Evolutionary conservation across 768 basidiomycete genomes (phyloP).

Genomic region (Naganishia friedmannii): DNA sequence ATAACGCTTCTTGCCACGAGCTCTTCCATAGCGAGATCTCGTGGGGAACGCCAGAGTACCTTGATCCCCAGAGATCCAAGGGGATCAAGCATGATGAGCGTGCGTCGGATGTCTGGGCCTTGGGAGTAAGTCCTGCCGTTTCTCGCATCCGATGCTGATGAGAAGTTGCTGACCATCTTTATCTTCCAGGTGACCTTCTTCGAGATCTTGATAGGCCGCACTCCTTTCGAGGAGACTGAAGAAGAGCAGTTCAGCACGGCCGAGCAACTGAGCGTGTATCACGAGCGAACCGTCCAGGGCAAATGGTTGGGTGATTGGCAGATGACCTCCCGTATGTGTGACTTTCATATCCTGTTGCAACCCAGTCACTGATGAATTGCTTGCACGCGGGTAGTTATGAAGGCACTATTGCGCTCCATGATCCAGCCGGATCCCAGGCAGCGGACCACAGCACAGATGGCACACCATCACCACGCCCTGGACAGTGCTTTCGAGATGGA

Average conservation of each 20-base stretch:
- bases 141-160: not conserved
- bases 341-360: not conserved
- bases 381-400: conserved; percentile 34
- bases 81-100: conserved; percentile 89
- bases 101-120: conserved; percentile 64
- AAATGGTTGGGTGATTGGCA: conserved; percentile 82
- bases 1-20: conserved; percentile 72
- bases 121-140: conserved; percentile 49
- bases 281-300: conserved; percentile 71
- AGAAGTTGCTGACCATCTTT: conserved; percentile 63
- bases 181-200: conserved; percentile 72
- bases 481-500: conserved; percentile 35
- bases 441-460: conserved; percentile 44
- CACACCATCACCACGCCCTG: conserved; percentile 46
- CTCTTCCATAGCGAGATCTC: conserved; percentile 52
- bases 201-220: conserved; percentile 86
- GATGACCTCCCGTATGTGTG: conserved; percentile 59
- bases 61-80: conserved; percentile 84
- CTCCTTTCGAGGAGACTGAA: conserved; percentile 70
- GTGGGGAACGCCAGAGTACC: conserved; percentile 89
- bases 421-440: conserved; percentile 40
- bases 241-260: conserved; percentile 72
- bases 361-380: not conserved
- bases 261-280: conserved; percentile 81
- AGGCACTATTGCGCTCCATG: conserved; percentile 43